A percentile compares a stretch with the other conserved stretches of the same genome.
These are phyloP conservation scores for Colletotrichum horii DNA, from an alignment of 2,329 filamentous ascomycete genomes.

Conservation along the genomic window DNA sequence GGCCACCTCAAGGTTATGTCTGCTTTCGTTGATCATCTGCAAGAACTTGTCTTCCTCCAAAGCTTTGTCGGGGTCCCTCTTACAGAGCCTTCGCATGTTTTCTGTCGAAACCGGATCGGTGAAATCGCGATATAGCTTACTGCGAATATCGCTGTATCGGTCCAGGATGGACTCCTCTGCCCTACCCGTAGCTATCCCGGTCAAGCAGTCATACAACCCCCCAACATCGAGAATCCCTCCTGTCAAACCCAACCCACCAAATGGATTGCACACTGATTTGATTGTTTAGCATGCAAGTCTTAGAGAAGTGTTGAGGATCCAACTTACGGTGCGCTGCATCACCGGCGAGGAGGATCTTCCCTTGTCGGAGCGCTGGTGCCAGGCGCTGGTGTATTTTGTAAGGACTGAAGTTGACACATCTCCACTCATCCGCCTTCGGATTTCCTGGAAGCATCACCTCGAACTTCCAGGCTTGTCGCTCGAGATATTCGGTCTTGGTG, in stretches of 20 bases:
- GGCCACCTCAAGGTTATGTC: not conserved
- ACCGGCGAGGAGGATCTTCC: not conserved
- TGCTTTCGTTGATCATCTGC: not conserved
- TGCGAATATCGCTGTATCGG: not conserved
- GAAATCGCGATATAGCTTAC: not conserved
- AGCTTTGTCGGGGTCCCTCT: not conserved
- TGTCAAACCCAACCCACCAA: not conserved
- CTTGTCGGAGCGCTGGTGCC: not conserved
- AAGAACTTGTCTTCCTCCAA: not conserved
- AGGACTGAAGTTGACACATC: not conserved
- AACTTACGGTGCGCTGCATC: not conserved
- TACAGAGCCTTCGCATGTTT: not conserved
- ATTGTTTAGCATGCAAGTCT: not conserved
- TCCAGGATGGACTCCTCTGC: not conserved
- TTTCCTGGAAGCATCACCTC: not conserved
- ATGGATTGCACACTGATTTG: not conserved
- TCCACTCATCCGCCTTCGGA: not conserved
- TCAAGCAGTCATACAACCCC: not conserved
- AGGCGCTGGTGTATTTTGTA: not conserved
- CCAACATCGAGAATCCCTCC: not conserved
- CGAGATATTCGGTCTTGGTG: not conserved
- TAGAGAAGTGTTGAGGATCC: not conserved
- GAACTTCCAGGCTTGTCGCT: not conserved
- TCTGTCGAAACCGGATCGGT: not conserved
- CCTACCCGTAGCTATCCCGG: not conserved